Evolutionary conservation across 306 rosid species (phyloP), one percentile per base, ranked within the genome.

Genomic region (Cicer judaicum): DNA sequence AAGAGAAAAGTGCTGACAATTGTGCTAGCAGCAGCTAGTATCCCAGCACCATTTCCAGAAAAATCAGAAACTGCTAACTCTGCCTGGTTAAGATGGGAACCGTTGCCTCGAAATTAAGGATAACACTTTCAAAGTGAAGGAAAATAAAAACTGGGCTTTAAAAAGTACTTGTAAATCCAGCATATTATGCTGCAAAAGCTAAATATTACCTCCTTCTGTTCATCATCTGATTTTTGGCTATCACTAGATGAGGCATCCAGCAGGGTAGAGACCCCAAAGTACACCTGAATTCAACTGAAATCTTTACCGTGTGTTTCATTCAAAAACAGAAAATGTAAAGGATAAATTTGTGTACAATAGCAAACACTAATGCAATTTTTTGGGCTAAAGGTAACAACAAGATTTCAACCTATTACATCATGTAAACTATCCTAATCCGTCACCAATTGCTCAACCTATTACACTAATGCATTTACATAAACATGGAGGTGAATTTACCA

Each of bases 261-360:
- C 88, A 94, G 88, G 8, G 99, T 94, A 64, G 97, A 92, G 68
- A 94, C 87, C 78, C 97, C 98, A 82, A 95, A 94, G 88, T 94
- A 94, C 64, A 90, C 92, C 99, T 90, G 84, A 81, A 70, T 57
- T 83, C 56, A 78, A 69, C 62, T 60, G 64, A 73, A 48, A 48
- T 29, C 29, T 64, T 67, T 57, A 53, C 49, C 16, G 39, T 41
- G 16, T 9, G 39, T 38, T 72, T 67, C 70, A 64, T 54, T 65
- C 55, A 43, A 64, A 52, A 83, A 82, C 38, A 44, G 21, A 61
- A 71, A 65, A 60, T 68, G 16, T 14, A 50, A 21, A 63, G 16
- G 68, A 56, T 24, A 42, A n/a, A 80, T 67, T 72, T 64, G 62
- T 60, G 69, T 11, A 5, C 15, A 49, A 72, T 29, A 14, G 44